Evolutionary conservation across 2,329 filamentous ascomycete genomes (phyloP), one percentile per base, ranked within the genome.

Genomic region (Helminthosporium solani): DNA sequence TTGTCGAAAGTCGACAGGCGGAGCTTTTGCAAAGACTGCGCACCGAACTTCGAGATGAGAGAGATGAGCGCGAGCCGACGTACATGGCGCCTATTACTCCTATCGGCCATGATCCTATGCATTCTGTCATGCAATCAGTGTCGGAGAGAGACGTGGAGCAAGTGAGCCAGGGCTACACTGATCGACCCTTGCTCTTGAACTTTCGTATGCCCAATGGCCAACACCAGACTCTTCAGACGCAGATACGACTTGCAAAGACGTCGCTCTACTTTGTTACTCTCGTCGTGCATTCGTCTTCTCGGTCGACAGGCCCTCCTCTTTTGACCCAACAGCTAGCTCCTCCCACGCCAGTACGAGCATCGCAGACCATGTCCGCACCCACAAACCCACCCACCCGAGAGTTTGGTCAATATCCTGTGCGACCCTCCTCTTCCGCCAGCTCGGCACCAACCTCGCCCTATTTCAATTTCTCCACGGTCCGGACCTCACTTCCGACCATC

Each of bases 1-100:
- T 79, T 23, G 66, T 77, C 5, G 68, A 71, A 30, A 57, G 66
- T 3, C 58, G 67, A 18, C 73, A 76, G 38, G 55, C 61, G 2
- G 73, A 76, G 19, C 66, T 62, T 39, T 65, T 79, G 50, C 69
- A 73, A 36, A 61, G 67, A 12, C 63, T 79, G 27, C 71, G 74
- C 33, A 72, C 68, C 39, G 66, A 71, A 14, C 60, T 80, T 39
- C 67, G 75, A 30, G 69, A 73, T 30, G 77, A 79, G 51, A 61
- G 73, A 39, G 73, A 76, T 33, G 63, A 67, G 23, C 69, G 73
- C 30, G 76, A 79, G 44, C 76, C 77, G 12, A 61, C 75, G 21
- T 78, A 76, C 51, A 72, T 78, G 60, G 71, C 77, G 19, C 75
- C 76, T 4, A 79, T 79, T 19, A 71, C 70, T 14, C 66, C 67